Base-by-base conservation (phyloP, 2,329 filamentous ascomycete species). In the Pseudogymnoascus sp. region DNA sequence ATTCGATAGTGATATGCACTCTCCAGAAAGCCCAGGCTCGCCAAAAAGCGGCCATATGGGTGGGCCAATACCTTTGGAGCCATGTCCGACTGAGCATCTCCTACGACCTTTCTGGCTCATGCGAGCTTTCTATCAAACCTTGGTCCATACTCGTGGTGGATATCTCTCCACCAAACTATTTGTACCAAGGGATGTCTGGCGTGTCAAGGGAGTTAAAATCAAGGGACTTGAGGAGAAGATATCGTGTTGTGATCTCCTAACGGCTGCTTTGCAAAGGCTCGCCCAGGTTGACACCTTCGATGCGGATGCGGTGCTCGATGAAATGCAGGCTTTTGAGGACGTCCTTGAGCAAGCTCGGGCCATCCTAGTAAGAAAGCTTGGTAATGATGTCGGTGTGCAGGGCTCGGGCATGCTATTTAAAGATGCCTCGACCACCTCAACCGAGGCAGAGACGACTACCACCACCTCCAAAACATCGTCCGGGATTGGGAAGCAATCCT, bases 41-140 rank as follows among this genome's bases (percentile, higher is more conserved):
- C 85, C 88, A 2, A 87, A 88, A 64, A 79, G 82, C 3, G 74
- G 83, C n/a, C 79, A 81, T 11, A 72, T 79, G 0, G 87, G 92
- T 68, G 84, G 86, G 1, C 93, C 93, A 11, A 83, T 88, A 21
- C 85, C 92, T 0, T 82, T 99, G 4, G 95, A 99, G 73, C 90
- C 95, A 2, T 99, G 96, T 73, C 95, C 95, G 0, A 90, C 89
- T 37, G 92, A 96, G 43, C 88, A 89, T 65, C 83, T 97, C 71
- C 81, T 98, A n/a, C 87, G 95, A 19, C 96, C 95, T 1, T 99
- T 97, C 76, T 99, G 95, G 95, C 81, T 99, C 51, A 96, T 99
- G 91, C 87, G 95, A 63, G 93, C 90, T 67, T 82, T 99, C 25
- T 96, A 95, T 73, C 92, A 97, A 74, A 96, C 93, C 0, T 85